A percentile compares a stretch with the other conserved stretches of the same genome.
Evolutionary conservation across 2,329 filamentous ascomycete species (phyloP).

Genomic region (Exophiala xenobiotica): DNA sequence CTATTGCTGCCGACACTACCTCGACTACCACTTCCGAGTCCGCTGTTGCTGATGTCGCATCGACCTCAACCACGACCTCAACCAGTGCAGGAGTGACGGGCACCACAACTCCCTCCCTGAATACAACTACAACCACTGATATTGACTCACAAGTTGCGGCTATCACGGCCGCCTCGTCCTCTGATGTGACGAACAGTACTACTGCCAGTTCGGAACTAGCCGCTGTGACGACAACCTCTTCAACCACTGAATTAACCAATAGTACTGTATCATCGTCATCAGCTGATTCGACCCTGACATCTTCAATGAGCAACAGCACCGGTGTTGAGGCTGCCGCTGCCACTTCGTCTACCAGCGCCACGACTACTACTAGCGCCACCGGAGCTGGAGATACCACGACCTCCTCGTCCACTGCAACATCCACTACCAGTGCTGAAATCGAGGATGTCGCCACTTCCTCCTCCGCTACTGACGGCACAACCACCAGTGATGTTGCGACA

Average conservation of each 20-base stretch:
- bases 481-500: neutral
- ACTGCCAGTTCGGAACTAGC: no score
- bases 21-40: neutral
- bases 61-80: slow-evolving; percentile 7
- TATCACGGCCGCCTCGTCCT: neutral
- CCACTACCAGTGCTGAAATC: slow-evolving; percentile 5
- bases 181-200: no score
- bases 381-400: neutral
- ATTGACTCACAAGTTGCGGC: neutral
- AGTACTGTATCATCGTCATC: no score
- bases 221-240: neutral
- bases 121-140: slow-evolving; percentile 5
- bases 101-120: neutral
- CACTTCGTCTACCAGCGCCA: neutral
- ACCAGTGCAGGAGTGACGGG: neutral
- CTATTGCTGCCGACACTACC: neutral
- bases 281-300: no score
- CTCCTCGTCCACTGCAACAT: slow-evolving; percentile 1
- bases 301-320: neutral
- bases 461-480: neutral
- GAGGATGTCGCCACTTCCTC: neutral
- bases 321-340: slow-evolving; percentile 1
- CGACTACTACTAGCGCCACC: slow-evolving; percentile 4
- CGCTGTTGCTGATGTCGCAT: neutral
- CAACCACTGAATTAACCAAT: neutral